These are phyloP conservation scores for Cutaneotrichosporon dermatis DNA, from an alignment of 1,284 basidiomycete genomes.

Conservation along the genomic window DNA sequence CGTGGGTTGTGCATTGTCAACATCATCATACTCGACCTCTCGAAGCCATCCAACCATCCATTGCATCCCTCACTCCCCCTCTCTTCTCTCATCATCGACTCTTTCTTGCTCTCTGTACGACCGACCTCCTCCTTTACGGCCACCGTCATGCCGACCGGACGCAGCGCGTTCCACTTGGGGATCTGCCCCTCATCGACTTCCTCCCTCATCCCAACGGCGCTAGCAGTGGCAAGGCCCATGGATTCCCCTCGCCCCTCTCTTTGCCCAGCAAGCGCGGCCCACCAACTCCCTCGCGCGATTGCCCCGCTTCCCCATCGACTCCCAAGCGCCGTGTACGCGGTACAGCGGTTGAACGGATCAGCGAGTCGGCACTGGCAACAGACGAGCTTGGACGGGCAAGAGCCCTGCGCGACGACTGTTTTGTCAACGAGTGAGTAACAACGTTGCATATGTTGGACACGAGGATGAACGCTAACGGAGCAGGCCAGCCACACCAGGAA, in stretches of 20 bases:
- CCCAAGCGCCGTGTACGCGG: constrained; percentile 5
- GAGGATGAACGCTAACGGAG: background rate
- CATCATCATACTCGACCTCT: background rate
- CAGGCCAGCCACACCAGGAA: background rate
- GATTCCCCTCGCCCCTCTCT: constrained; percentile 16
- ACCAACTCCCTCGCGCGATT: background rate
- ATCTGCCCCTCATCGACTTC: constrained; percentile 19
- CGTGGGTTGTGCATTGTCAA: background rate
- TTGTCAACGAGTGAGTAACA: constrained; percentile 4
- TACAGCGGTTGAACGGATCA: background rate
- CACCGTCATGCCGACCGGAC: background rate
- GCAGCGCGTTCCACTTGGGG: constrained; percentile 11
- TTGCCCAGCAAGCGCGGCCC: constrained; percentile 17
- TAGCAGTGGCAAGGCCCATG: background rate
- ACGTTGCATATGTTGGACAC: no score
- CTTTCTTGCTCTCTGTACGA: no score
- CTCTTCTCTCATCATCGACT: background rate
- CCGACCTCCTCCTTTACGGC: no score
- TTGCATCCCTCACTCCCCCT: background rate
- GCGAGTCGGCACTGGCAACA: background rate
- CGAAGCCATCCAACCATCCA: background rate
- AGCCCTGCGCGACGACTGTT: constrained; percentile 18
- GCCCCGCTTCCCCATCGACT: background rate
- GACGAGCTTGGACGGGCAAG: constrained; percentile 19
- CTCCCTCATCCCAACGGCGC: constrained; percentile 5